phyloP scores from a whole-genome alignment of 371 early-diverging fungal species.

The Ordospora pajunii region DNA sequence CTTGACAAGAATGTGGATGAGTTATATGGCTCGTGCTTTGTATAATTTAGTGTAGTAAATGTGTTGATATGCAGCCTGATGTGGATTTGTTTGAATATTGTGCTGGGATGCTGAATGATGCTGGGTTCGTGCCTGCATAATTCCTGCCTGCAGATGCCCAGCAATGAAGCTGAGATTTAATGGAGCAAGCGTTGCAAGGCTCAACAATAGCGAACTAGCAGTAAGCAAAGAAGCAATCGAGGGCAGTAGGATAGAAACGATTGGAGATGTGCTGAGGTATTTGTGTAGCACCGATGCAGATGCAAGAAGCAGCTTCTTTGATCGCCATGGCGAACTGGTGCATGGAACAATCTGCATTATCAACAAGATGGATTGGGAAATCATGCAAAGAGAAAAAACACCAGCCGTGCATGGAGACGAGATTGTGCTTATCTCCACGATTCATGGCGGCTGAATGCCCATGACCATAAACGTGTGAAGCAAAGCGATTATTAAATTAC shows the following conservation, averaged over 20 bases:
- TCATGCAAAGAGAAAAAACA: constrained; percentile 6
- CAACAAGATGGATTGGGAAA: constrained; percentile 42
- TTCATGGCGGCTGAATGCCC: constrained; percentile 39
- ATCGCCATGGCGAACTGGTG: constrained; percentile 2
- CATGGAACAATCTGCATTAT: constrained; percentile 38
- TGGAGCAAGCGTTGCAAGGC: constrained; percentile 8
- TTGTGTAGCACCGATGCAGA: background rate
- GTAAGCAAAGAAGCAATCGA: background rate
- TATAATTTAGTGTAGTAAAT: too few relatives aligned
- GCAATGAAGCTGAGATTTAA: constrained; percentile 37
- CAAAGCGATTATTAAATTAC: constrained; percentile 8
- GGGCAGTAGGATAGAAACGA: background rate
- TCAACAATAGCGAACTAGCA: constrained; percentile 18
- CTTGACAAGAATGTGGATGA: background rate
- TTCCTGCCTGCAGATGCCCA: background rate
- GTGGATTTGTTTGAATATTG: too few relatives aligned
- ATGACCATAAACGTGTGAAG: too few relatives aligned
- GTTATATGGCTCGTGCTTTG: background rate
- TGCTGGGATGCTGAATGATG: too few relatives aligned
- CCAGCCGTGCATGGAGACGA: background rate
- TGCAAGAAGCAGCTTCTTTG: constrained; percentile 11
- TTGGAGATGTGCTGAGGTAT: constrained; percentile 18
- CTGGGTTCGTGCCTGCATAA: background rate
- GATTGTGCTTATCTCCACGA: constrained; percentile 34
- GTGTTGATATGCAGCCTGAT: too few relatives aligned